phyloP scores from a whole-genome alignment of 371 early-diverging fungal species.

The Syncephalastrum monosporum region DNA sequence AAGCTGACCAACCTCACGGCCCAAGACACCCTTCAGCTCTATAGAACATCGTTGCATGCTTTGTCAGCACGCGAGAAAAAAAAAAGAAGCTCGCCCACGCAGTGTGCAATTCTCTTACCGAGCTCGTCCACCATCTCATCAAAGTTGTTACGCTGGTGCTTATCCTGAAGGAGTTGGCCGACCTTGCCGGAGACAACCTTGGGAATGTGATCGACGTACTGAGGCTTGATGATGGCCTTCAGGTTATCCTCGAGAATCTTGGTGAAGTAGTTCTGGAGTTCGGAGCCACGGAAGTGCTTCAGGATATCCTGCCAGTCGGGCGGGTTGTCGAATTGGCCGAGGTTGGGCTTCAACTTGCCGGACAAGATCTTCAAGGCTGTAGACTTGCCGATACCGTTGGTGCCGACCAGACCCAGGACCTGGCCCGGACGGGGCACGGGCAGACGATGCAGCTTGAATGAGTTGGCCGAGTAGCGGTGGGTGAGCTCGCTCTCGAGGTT shows the following conservation, averaged over 20 bases:
- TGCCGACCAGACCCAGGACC: constrained; percentile 98
- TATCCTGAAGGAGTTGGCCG: constrained; percentile 70
- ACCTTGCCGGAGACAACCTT: constrained; percentile 88
- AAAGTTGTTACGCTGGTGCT: constrained; percentile 74
- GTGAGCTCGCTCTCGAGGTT: constrained; percentile 96
- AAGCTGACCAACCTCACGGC: constrained; percentile 88
- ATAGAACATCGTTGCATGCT: constrained; percentile 1
- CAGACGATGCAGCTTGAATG: constrained; percentile 99
- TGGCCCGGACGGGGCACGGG: constrained; percentile 98
- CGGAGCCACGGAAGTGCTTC: constrained; percentile 97
- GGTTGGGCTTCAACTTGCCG: constrained; percentile 98
- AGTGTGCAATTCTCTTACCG: constrained; percentile 38
- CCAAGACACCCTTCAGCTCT: constrained; percentile 87
- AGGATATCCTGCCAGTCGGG: constrained; percentile 98
- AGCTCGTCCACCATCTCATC: constrained; percentile 75
- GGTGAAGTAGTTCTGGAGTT: constrained; percentile 99
- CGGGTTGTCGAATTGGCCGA: constrained; percentile 86
- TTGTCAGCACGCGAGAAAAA: not conserved
- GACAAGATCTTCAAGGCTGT: constrained; percentile 98
- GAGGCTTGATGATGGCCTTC: constrained; percentile 96
- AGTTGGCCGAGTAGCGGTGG: constrained; percentile 98
- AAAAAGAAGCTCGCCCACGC: constrained; percentile 3
- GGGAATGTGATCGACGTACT: constrained; percentile 98
- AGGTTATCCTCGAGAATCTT: constrained; percentile 97
- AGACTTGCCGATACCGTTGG: constrained; percentile 99